Base-by-base conservation (phyloP, 441 rosid genomes). In the Kokia cookei region DNA sequence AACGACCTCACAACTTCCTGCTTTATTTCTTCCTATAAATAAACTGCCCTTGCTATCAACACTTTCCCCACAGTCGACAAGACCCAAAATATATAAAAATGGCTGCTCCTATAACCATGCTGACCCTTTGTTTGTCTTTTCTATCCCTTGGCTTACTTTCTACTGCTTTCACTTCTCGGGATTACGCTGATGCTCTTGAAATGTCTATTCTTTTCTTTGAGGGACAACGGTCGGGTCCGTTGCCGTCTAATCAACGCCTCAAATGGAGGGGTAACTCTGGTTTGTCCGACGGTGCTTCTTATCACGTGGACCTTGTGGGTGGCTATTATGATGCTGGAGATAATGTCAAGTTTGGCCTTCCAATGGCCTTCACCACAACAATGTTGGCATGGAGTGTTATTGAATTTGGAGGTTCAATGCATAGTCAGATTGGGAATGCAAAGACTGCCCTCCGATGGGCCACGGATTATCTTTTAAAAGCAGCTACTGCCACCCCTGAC, bases 251-350 rank as follows among this genome's bases (percentile, higher is more conserved):
- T 73, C 88, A 83, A 71, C 62, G 77, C 62, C 73, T 79, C 15
- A 73, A 10, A 0, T 85, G 86, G 86, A 68, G 88, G 67, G 88
- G 83, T 3, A 53, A 81, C 55, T 85, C 88, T 0, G 88, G 74
- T 27, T 32, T 85, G 60, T 77, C 83, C 2, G 88, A 83, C 62
- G 88, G 88, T 64, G 69, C 84, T 22, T 69, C 85, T 48, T 81
- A 82, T 65, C 84, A 87, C 66, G 94, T 88, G 76, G 79, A 89
- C 83, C 83, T 90, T n/a, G 88, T 80, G 12, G 94, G 94, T 7
- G 94, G 94, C 27, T 90, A 88, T 74, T 88, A 90, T 78, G 92
- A 90, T 78, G 94, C 94, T 1, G 94, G 94, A 37, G 92, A 90
- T 71, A 90, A 90, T 66, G 84, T 90, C 35, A 90, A 90, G 78